Evolutionary conservation across 176 grass and related monocot species (phyloP).

Genomic region (Alloteropsis semialata): DNA sequence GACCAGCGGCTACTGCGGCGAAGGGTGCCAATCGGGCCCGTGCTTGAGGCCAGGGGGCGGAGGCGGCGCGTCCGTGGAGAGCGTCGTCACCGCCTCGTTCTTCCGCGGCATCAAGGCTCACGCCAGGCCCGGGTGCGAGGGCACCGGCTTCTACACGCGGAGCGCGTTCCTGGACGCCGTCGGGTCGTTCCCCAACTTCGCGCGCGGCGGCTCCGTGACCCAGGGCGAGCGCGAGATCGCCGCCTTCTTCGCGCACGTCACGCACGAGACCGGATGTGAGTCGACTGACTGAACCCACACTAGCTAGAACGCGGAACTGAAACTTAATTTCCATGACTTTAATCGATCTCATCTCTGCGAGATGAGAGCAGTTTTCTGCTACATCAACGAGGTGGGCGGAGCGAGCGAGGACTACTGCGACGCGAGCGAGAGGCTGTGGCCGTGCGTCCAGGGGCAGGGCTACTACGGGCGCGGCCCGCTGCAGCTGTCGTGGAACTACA

Average conservation of each 20-base stretch:
- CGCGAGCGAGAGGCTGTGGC: background rate
- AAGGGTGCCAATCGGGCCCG: background rate
- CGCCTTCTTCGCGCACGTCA: slow-evolving; percentile 70
- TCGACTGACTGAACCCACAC: too few relatives aligned
- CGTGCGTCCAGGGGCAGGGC: background rate
- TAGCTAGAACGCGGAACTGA: too few relatives aligned
- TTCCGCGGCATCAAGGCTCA: slow-evolving; percentile 54
- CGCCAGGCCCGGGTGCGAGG: slow-evolving; percentile 31
- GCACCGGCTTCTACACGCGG: slow-evolving; percentile 59
- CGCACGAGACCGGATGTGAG: background rate
- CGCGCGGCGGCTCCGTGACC: background rate
- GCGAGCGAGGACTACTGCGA: background rate
- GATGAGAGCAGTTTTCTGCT: slow-evolving; percentile 42
- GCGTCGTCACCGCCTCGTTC: slow-evolving; percentile 10
- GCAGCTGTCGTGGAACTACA: slow-evolving; percentile 73
- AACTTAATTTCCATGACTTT: too few relatives aligned
- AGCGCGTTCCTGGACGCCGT: slow-evolving; percentile 41
- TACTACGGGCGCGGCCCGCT: slow-evolving; percentile 74
- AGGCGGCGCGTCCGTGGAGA: background rate
- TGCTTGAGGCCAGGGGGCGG: too few relatives aligned
- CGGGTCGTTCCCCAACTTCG: slow-evolving; percentile 36
- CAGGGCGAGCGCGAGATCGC: slow-evolving; percentile 62
- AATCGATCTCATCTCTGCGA: too few relatives aligned
- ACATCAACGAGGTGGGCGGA: slow-evolving; percentile 62
- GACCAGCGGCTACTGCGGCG: background rate